These are phyloP conservation scores for Tieghemostelium lacteum DNA, from an alignment of 78 protist genomes.

Conservation along the genomic window DNA sequence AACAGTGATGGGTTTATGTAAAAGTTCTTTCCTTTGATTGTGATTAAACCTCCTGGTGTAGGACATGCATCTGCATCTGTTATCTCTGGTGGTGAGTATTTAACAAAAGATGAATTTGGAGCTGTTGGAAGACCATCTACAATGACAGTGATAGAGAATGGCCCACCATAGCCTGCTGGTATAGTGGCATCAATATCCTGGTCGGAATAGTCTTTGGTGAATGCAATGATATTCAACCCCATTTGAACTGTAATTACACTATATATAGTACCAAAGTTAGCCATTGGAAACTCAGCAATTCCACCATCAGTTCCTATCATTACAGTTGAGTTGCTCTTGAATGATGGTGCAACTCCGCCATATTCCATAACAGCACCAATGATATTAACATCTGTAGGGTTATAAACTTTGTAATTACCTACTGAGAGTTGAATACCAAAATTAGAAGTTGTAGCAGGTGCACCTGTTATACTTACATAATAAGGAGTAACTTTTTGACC, in stretches of 20 bases:
- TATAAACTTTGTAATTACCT: neutral
- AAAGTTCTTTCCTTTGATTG: constrained; percentile 13
- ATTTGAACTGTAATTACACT: neutral
- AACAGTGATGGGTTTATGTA: neutral
- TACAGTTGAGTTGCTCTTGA: neutral
- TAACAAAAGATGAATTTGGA: neutral
- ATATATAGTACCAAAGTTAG: constrained; percentile 30
- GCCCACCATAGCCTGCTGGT: constrained; percentile 53
- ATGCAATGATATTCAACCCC: neutral
- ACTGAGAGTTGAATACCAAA: neutral
- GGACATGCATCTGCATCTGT: neutral
- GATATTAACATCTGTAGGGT: neutral
- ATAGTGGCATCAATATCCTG: constrained; percentile 16
- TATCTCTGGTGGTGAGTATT: constrained; percentile 5
- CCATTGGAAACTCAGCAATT: neutral
- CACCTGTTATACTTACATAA: neutral
- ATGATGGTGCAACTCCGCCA: constrained; percentile 19
- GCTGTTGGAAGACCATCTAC: constrained; percentile 21
- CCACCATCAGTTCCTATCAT: constrained; percentile 11
- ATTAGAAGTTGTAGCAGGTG: neutral
- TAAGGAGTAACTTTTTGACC: neutral
- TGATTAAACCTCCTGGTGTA: constrained; percentile 20
- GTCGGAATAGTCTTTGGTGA: neutral
- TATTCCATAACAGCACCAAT: constrained; percentile 5
- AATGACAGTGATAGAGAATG: neutral